phyloP scores from a whole-genome alignment of 164 flowering plant genomes.

The Pachysandra terminalis region DNA sequence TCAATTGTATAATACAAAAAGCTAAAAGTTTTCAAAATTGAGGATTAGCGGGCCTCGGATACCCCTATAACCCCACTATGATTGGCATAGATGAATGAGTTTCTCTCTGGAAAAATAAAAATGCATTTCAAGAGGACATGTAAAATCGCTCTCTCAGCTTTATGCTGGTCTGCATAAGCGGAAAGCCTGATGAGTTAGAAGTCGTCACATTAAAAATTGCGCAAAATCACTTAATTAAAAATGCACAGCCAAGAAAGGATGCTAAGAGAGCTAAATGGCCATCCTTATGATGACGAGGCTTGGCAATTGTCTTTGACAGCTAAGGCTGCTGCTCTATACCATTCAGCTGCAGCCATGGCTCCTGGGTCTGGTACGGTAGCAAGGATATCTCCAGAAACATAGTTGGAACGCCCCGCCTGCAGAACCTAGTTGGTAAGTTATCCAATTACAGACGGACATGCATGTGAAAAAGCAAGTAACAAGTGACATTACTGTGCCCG shows the following conservation, averaged over 20 bases:
- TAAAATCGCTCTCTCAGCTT: slow-evolving; percentile 41
- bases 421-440: slow-evolving; percentile 1
- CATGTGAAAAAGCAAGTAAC: no score
- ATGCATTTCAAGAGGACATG: neutral
- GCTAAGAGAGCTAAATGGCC: neutral
- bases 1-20: no score
- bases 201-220: slow-evolving; percentile 8
- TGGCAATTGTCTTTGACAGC: slow-evolving; percentile 51
- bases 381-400: slow-evolving; percentile 61
- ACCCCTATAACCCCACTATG: no score
- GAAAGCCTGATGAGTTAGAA: slow-evolving; percentile 36
- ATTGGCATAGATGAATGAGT: no score
- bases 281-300: slow-evolving; percentile 14
- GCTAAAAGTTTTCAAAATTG: no score
- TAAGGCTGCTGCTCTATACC: slow-evolving; percentile 91
- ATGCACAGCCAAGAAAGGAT: slow-evolving; percentile 6
- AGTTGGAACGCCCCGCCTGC: slow-evolving; percentile 92
- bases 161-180: slow-evolving; percentile 52
- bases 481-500: no score
- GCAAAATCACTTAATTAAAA: slow-evolving; percentile 15
- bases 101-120: no score
- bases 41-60: no score
- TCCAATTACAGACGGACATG: no score
- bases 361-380: slow-evolving; percentile 95
- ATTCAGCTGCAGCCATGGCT: slow-evolving; percentile 90